phyloP scores from a whole-genome alignment of 2,329 filamentous ascomycete species.

The Colletotrichum australisinense region DNA sequence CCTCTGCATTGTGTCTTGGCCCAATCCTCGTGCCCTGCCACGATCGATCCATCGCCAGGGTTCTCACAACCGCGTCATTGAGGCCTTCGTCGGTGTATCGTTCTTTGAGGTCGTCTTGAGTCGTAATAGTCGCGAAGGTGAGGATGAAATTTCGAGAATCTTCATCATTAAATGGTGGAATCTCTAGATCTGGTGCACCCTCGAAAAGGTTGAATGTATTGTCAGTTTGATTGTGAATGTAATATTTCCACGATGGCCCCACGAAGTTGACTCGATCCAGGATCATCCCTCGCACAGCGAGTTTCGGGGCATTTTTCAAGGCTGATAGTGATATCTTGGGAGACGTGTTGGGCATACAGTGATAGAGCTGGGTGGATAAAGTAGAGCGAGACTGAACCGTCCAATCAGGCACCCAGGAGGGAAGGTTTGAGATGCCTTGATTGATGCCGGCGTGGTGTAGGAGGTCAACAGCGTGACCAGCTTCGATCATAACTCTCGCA shows the following conservation, averaged over 20 bases:
- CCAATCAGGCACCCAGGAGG: slow-evolving; percentile 27
- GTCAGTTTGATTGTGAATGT: background rate
- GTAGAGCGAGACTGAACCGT: slow-evolving; percentile 8
- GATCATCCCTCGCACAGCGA: background rate
- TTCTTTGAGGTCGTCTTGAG: background rate
- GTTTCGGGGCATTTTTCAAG: background rate
- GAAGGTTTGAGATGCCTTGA: background rate
- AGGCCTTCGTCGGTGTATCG: background rate
- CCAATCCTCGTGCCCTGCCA: slow-evolving; percentile 1
- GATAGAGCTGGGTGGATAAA: background rate
- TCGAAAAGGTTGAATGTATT: background rate
- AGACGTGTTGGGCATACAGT: background rate
- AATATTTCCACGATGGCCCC: slow-evolving; percentile 14
- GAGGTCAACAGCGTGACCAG: background rate
- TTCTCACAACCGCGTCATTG: slow-evolving; percentile 3
- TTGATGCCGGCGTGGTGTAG: slow-evolving; percentile 17
- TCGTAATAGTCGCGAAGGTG: background rate
- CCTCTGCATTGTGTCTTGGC: background rate
- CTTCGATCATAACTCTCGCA: background rate
- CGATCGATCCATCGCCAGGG: slow-evolving; percentile 11
- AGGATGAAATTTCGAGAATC: slow-evolving; percentile 21
- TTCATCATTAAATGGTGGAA: slow-evolving; percentile 19
- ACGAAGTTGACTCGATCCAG: slow-evolving; percentile 5
- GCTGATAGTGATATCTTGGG: background rate
- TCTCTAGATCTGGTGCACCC: background rate